These are phyloP conservation scores for Calonectria hawksworthii DNA, from an alignment of 2,329 filamentous ascomycete species.

Conservation along the genomic window DNA sequence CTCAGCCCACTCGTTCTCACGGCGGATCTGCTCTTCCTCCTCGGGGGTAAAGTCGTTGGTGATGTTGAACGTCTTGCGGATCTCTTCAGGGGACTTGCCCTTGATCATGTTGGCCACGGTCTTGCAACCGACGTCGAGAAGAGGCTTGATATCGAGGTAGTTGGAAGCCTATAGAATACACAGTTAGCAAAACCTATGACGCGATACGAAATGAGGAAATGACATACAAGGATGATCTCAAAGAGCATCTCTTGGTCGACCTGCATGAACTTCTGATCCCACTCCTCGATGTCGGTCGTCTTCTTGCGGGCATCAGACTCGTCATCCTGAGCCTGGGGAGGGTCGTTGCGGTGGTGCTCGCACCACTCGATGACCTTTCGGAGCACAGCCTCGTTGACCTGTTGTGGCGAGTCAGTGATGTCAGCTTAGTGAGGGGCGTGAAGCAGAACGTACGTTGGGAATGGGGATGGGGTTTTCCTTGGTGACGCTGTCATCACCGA, in stretches of 20 bases:
- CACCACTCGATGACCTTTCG: conserved; percentile 99
- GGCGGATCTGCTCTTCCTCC: conserved; percentile 97
- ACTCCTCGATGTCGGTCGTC: conserved; percentile 99
- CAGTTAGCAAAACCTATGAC: conserved; percentile 27
- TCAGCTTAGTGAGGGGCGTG: conserved; percentile 21
- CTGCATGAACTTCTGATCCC: conserved; percentile 99
- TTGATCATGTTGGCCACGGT: conserved; percentile 99
- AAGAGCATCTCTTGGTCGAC: conserved; percentile 99
- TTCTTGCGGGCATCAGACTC: conserved; percentile 96
- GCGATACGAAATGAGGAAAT: not conserved
- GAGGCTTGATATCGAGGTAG: conserved; percentile 98
- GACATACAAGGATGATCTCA: conserved; percentile 93
- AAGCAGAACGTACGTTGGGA: conserved; percentile 75
- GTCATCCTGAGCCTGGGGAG: conserved; percentile 84
- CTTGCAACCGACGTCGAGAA: conserved; percentile 98
- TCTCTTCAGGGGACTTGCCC: conserved; percentile 99
- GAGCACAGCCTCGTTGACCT: conserved; percentile 94
- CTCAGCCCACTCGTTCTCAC: conserved; percentile 93
- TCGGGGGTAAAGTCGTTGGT: conserved; percentile 99
- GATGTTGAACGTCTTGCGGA: conserved; percentile 99
- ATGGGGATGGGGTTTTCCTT: conserved; percentile 83
- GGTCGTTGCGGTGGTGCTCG: conserved; percentile 92
- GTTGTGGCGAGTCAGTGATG: conserved; percentile 31
- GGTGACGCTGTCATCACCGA: conserved; percentile 74
- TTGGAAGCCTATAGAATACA: conserved; percentile 81